Percentiles rank a stretch among this genome's conserved stretches.
These are phyloP conservation scores for Polyporus arcularius DNA, from an alignment of 768 basidiomycete species.

Conservation along the genomic window DNA sequence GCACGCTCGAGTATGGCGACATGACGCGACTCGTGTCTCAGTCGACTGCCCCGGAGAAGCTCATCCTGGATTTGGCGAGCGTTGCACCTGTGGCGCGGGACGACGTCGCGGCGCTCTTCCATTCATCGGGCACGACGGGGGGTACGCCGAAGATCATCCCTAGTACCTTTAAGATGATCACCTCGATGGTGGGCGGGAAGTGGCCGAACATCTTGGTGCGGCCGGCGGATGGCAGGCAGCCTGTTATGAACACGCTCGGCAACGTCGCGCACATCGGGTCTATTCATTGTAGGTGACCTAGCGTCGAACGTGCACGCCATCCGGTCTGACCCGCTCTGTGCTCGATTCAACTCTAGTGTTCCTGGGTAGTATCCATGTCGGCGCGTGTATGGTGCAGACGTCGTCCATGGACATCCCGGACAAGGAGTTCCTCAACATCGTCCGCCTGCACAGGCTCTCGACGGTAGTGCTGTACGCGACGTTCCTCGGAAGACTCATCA, in stretches of 20 bases:
- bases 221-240: background rate
- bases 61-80: background rate
- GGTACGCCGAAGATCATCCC: slow-evolving; percentile 3
- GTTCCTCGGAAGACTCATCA: background rate
- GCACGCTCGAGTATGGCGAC: background rate
- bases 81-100: background rate
- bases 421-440: background rate
- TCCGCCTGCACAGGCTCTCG: background rate
- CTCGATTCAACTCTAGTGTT: background rate
- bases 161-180: slow-evolving; percentile 2
- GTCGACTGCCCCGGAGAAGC: background rate
- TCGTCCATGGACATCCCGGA: background rate
- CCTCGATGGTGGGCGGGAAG: background rate
- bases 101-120: slow-evolving; percentile 1
- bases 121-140: background rate
- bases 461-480: background rate
- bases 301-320: background rate
- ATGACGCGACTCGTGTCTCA: background rate
- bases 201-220: background rate
- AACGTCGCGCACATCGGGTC: background rate
- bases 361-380: background rate
- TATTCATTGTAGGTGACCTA: background rate
- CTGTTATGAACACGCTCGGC: background rate
- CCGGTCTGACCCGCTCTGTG: background rate
- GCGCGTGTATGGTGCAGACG: background rate